These are phyloP conservation scores for Fusarium staphyleae DNA, from an alignment of 2,329 filamentous ascomycete genomes.

Conservation along the genomic window DNA sequence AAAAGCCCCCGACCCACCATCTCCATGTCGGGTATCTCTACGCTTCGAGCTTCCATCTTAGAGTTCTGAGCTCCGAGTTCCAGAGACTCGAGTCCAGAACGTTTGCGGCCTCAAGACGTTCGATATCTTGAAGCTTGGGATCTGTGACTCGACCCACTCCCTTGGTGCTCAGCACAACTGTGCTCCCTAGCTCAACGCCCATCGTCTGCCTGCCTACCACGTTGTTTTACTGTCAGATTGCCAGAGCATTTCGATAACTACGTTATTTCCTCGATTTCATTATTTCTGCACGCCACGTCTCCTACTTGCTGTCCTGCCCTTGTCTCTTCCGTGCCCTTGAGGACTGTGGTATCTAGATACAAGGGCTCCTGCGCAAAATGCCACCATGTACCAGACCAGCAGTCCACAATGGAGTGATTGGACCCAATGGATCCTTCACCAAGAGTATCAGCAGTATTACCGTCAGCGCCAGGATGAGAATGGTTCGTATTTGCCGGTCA, in stretches of 20 bases:
- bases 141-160: too few species aligned
- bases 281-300: too few species aligned
- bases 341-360: slow-evolving; percentile 13
- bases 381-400: slow-evolving; percentile 39
- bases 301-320: background rate
- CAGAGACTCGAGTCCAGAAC: slow-evolving; percentile 15
- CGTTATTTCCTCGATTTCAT: too few species aligned
- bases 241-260: too few species aligned
- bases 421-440: slow-evolving; percentile 43
- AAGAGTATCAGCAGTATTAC: slow-evolving; percentile 39
- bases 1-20: slow-evolving; percentile 41
- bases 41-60: slow-evolving; percentile 18
- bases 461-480: slow-evolving; percentile 39
- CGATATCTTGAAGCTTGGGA: background rate
- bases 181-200: too few species aligned
- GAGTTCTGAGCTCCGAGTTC: slow-evolving; percentile 12
- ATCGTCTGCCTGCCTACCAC: too few species aligned
- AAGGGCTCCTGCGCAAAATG: slow-evolving; percentile 36
- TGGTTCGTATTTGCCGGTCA: slow-evolving; percentile 35
- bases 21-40: slow-evolving; percentile 16
- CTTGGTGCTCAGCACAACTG: too few species aligned
- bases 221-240: too few species aligned
- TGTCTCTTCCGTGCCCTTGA: background rate
- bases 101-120: slow-evolving; percentile 15
- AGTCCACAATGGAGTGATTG: slow-evolving; percentile 34